A percentile compares a stretch with the other conserved stretches of the same genome.
Evolutionary conservation across 2,329 filamentous ascomycete species (phyloP).

Genomic region (Sporothrix variecibatus): DNA sequence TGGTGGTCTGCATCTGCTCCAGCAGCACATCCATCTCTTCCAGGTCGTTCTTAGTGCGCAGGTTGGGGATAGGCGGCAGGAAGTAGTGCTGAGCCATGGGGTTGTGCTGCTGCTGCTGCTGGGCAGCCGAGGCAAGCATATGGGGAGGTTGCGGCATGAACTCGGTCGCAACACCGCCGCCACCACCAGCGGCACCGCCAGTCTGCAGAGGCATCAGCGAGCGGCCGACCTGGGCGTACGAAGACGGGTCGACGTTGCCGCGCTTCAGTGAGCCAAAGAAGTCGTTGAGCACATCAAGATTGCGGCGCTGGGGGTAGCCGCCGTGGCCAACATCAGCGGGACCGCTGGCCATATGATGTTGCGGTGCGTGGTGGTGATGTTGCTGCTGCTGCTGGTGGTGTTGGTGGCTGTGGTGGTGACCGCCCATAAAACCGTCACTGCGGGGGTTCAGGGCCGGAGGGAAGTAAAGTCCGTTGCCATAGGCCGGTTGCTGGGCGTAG

Average conservation of each 20-base stretch:
- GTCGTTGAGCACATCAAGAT: conserved; percentile 86
- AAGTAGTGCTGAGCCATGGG: conserved; percentile 79
- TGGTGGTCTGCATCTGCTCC: conserved; percentile 92
- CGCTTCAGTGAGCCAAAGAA: conserved; percentile 93
- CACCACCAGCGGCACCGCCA: conserved; percentile 29
- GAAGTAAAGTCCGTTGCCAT: conserved; percentile 73
- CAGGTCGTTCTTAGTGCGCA: conserved; percentile 90
- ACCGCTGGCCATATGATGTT: conserved; percentile 25
- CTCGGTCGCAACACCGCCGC: conserved; percentile 54
- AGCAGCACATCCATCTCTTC: conserved; percentile 93
- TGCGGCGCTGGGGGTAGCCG: conserved; percentile 76
- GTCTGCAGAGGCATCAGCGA: conserved; percentile 80
- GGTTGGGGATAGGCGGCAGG: conserved; percentile 80
- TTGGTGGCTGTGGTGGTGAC: conserved; percentile 43
- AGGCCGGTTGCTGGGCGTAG: conserved; percentile 58
- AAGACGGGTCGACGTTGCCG: conserved; percentile 81
- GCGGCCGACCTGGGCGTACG: conserved; percentile 89
- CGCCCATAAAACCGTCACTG: conserved; percentile 59
- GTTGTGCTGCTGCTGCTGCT: conserved; percentile 47
- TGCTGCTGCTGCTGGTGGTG: conserved; percentile 24
- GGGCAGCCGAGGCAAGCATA: conserved; percentile 46
- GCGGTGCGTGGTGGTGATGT: conserved; percentile 19
- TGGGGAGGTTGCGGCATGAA: conserved; percentile 59
- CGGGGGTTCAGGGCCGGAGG: conserved; percentile 59
- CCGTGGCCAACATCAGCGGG: conserved; percentile 33